Evolutionary conservation across 768 basidiomycete genomes (phyloP), one percentile per base, ranked within the genome.

Genomic region (Leccinum fibrillosum): DNA sequence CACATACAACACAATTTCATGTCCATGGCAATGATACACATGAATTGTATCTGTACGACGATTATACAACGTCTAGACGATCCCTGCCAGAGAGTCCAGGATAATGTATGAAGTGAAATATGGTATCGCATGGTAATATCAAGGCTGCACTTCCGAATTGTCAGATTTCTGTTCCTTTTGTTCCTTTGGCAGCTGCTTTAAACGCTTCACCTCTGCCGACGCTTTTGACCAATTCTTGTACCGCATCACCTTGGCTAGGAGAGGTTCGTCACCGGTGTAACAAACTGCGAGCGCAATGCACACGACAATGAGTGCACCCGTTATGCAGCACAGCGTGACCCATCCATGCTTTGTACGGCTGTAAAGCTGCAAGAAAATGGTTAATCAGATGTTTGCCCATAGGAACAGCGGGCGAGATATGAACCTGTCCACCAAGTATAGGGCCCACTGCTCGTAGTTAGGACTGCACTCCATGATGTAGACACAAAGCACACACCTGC

Each of bases 371-470:
- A 51, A 9, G 39, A 23, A 37, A 61, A 52, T 13, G 52, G 57
- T 19, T 52, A 50, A 55, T 61, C 19, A 54, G 26, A 53, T 35
- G 15, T 21, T 45, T 19, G 5, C 37, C 11, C 3, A 23, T 0
- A 51, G 30, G 23, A 12, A 15, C n/a, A 21, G 10, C 34, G 56
- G 28, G n/a, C 8, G 15, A 49, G 42, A 30, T 8, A 75, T 66
- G 52, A 56, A 76, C 86, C 77, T 89, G 85, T 53, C 89, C 87
- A 19, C 86, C 86, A 47, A 89, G 73, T 44, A 89, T 70, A 21
- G 89, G 89, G 0, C 89, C 89, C 59, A 88, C 88, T 89, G 58
- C 26, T 17, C 25, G 49, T 48, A 48, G 39, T 66, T 37, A 62
- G 47, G 19, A 44, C 17, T 48, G 45, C 42, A 28, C 23, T 21